Conservation (phyloP, 2,329 filamentous ascomycete species). For the Diaporthe sp. region DNA sequence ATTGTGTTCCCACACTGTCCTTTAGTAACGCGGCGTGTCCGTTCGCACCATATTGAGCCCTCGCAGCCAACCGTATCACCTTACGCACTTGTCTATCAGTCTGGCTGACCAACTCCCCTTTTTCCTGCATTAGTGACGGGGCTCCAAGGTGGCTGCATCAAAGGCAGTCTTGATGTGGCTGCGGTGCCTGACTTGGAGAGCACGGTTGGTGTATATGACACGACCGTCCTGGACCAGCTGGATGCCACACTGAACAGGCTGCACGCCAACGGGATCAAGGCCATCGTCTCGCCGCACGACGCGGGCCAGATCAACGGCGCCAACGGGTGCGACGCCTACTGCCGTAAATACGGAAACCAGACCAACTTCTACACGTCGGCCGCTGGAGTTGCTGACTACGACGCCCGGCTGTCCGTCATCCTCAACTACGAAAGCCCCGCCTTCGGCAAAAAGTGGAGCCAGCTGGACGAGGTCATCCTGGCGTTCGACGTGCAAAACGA, state of each 20-base stretch:
- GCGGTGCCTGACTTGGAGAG: not conserved
- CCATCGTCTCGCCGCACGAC: slow-evolving; percentile 5
- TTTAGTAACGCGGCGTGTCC: not conserved
- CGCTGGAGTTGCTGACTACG: not conserved
- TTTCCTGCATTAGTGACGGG: not conserved
- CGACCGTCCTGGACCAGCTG: not conserved
- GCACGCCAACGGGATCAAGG: slow-evolving; percentile 11
- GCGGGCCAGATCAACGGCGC: slow-evolving; percentile 1
- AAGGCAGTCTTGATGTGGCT: not conserved
- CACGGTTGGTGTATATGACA: not conserved
- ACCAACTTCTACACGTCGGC: slow-evolving; percentile 2
- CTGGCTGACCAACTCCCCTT: not conserved
- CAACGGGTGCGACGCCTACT: slow-evolving; percentile 16
- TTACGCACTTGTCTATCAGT: too few relatives aligned
- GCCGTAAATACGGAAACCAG: slow-evolving; percentile 8
- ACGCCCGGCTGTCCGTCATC: slow-evolving; percentile 1
- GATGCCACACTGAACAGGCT: not conserved
- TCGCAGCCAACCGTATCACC: not conserved
- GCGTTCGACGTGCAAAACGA: slow-evolving; percentile 8
- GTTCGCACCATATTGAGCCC: not conserved
- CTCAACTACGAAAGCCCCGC: not conserved
- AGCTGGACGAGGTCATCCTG: slow-evolving; percentile 9
- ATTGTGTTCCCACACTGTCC: not conserved
- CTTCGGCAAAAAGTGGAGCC: slow-evolving; percentile 11
- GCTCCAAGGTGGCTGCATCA: slow-evolving; percentile 7